These are phyloP conservation scores for Coniochaeta sp. DNA, from an alignment of 2,329 filamentous ascomycete genomes.

Conservation along the genomic window DNA sequence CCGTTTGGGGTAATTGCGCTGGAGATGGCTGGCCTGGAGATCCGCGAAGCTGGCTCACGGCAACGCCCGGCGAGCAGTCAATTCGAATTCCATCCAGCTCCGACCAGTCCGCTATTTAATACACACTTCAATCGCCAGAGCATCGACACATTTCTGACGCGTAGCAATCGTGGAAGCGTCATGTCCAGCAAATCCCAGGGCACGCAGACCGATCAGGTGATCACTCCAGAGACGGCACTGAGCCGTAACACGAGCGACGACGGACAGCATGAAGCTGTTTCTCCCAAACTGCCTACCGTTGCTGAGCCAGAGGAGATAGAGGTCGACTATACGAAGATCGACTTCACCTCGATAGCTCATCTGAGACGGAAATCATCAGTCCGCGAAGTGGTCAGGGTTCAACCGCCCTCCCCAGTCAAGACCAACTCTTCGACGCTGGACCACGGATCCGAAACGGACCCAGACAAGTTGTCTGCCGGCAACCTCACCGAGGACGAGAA, in stretches of 20 bases:
- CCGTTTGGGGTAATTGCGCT: constrained; percentile 86
- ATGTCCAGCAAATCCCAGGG: constrained; percentile 65
- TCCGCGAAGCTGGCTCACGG: constrained; percentile 79
- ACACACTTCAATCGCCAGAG: constrained; percentile 57
- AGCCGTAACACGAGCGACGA: constrained; percentile 49
- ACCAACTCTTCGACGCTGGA: constrained; percentile 1
- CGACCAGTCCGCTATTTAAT: constrained; percentile 63
- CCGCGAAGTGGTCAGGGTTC: neutral
- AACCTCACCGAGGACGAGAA: constrained; percentile 21
- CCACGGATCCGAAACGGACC: constrained; percentile 16
- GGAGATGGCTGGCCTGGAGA: constrained; percentile 84
- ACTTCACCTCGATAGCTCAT: constrained; percentile 41
- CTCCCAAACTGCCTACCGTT: constrained; percentile 32
- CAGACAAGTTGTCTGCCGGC: constrained; percentile 14
- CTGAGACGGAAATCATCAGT: constrained; percentile 25
- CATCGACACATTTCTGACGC: constrained; percentile 53
- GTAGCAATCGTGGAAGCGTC: constrained; percentile 67
- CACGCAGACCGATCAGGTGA: constrained; percentile 52
- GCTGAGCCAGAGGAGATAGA: constrained; percentile 40
- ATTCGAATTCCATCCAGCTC: constrained; percentile 75
- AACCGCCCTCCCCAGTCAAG: constrained; percentile 6
- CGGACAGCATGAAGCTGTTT: constrained; percentile 30
- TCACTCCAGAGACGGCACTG: constrained; percentile 48
- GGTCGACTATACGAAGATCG: constrained; percentile 50
- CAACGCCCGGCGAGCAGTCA: constrained; percentile 67